A percentile compares a stretch with the other conserved stretches of the same genome.
These are phyloP conservation scores for Circinella umbellata DNA, from an alignment of 371 early-diverging fungal species.

Conservation along the genomic window DNA sequence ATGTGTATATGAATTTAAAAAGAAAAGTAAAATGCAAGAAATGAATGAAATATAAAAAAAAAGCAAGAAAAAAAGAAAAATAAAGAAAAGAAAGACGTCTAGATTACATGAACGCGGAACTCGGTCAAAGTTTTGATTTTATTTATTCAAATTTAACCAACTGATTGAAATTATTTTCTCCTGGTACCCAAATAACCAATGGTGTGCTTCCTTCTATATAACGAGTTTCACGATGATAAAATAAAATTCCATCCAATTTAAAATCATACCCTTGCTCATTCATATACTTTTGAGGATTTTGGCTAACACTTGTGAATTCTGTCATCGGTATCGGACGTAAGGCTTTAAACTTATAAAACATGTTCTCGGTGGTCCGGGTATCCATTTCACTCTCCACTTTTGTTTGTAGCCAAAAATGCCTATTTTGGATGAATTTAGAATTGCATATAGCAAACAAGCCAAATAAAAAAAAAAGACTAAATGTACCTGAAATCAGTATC, in stretches of 20 bases:
- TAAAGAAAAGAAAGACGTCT: background rate
- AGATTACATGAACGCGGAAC: background rate
- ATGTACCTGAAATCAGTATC: conserved; percentile 62
- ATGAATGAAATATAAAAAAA: conserved; percentile 6
- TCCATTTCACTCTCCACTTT: conserved; percentile 58
- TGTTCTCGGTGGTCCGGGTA: conserved; percentile 31
- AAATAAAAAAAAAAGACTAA: too few relatives aligned
- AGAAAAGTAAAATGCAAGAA: background rate
- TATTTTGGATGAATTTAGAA: conserved; percentile 6
- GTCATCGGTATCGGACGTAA: conserved; percentile 33
- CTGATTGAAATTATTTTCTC: conserved; percentile 38
- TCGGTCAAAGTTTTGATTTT: background rate
- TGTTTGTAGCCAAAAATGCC: conserved; percentile 66
- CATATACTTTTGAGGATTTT: conserved; percentile 32
- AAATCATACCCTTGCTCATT: conserved; percentile 32
- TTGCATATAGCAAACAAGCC: background rate
- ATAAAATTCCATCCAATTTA: conserved; percentile 58
- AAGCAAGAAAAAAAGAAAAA: conserved; percentile 3
- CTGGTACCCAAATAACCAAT: conserved; percentile 62
- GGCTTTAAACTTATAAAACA: conserved; percentile 40
- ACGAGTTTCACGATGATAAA: conserved; percentile 61
- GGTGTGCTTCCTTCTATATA: conserved; percentile 63
- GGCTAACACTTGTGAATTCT: conserved; percentile 19
- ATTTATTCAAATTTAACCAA: conserved; percentile 1
- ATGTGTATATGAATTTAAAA: background rate